Base-by-base conservation (phyloP, 495 filamentous ascomycete genomes). In the Talaromyces wortmannii region DNA sequence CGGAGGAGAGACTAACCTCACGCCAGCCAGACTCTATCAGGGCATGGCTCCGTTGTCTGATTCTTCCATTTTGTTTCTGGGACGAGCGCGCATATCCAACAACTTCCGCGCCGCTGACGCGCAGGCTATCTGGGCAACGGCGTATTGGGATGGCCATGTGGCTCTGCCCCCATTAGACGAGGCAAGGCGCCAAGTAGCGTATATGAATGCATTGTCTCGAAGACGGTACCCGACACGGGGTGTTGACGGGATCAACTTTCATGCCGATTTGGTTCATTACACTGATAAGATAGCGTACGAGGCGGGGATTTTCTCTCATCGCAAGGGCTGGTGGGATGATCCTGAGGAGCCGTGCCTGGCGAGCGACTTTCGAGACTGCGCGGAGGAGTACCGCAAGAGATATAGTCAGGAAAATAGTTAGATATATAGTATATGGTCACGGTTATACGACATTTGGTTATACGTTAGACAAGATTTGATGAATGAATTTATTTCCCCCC, bases 121-220 rank as follows among this genome's bases (percentile, higher is more conserved):
- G n/a, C 76, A 78, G 57, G 60, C 74, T 7, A 67, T 75, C 12
- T 78, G 70, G 67, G 70, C 72, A 15, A 70, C 69, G 13, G 73
- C 71, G 8, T 70, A 61, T 45, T 62, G 74, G 12, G 74, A 78
- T 54, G 60, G 64, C 29, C 64, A 62, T 8, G 48, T 76, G 6
- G 23, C 23, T 23, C 56, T 75, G 44, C 66, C 63, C 23, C 45
- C 51, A n/a, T n/a, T 42, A 40, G 61, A 60, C 33, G 57, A 63
- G 17, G 66, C 60, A 61, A 59, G 67, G 56, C 29, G 51, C 17
- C 59, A 74, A 17, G 61, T 74, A 7, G 70, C 74, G 11, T 47
- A 57, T n/a, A 64, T 60, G 23, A 64, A 60, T 30, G 65, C 69
- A 2, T 73, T 64, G 62, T 68, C 61, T 48, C 60, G 59, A 50